Base-by-base conservation (phyloP, 2,329 filamentous ascomycete genomes). In the Anthostomella pinea region DNA sequence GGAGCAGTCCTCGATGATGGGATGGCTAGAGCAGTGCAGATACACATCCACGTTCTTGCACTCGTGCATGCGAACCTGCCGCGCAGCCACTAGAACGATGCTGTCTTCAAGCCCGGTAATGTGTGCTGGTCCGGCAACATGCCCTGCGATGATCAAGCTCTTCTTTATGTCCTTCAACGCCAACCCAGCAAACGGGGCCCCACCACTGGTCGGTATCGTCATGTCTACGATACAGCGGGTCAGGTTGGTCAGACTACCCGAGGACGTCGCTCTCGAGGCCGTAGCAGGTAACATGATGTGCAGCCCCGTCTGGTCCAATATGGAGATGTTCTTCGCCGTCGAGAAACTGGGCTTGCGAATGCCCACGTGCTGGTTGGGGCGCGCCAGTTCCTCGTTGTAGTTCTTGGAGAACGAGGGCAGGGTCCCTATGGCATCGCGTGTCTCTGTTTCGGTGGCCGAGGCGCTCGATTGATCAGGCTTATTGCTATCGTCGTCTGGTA, bases 61-160 rank as follows among this genome's bases (percentile, higher is more conserved):
- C 48, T 91, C 85, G 59, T 98, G 93, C 69, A 98, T 91, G 15
- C 93, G 79, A 53, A 95, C 88, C 62, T 98, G 93, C n/a, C 85
- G 76, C 34, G 87, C 85, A 6, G 79, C 73, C 3, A 95, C 80
- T 0, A 96, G 79, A 10, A 95, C 63, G n/a, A 88, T 76, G 45
- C 82, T 86, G 52, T 87, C 70, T 33, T 72, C 67, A 1, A 95
- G 67, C 1, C 73, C 75, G 0, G 91, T 97, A 33, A 97, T 77
- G 57, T 97, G 91, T 7, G 84, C 81, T 0, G 93, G 79, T 0
- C 93, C 93, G 25, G 75, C 72, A 5, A 96, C 85, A 37, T 79
- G 77, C 0, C 90, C 89, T 24, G 83, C 85, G 10, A 96, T 68
- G 17, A 98, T 69, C 13, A 97, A 67, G 32, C 83, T 86, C 27